Base-by-base conservation (phyloP, 345 rosid species). In the Reutealis trisperma region DNA sequence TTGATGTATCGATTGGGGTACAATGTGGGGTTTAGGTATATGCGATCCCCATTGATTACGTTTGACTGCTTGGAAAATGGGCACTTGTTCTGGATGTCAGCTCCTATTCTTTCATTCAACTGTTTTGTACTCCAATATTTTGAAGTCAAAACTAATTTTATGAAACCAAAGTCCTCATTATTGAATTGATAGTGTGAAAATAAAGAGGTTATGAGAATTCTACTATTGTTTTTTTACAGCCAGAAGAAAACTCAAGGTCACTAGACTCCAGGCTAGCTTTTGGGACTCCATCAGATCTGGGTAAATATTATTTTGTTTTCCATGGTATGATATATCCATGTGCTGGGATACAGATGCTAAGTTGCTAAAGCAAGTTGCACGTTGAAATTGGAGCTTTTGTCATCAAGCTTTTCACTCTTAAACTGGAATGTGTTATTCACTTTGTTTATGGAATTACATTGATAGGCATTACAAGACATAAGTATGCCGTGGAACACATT, bases 201-300 rank as follows among this genome's bases (percentile, higher is more conserved):
- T 73, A 14, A 16, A 63, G 52, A 9, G 15, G 27, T 76, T 59
- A 2, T 21, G 16, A 57, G 65, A 54, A 25, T 64, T 47, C 13
- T 7, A 44, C 54, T 51, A 3, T 16, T 73, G 37, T 54, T 37
- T 74, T 74, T 73, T 86, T 74, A 76, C 94, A 94, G 97, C 80
- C 55, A 89, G 76, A 67, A 87, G 88, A 83, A 88, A 83, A 82
- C 74, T 85, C 65, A 88, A 83, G 87, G 79, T 81, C 84, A 84
- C 85, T 47, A 86, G 80, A 9, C 84, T 90, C 81, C 88, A 83
- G 77, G 86, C 90, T n/a, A 84, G 83, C 70, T 90, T 94, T 83
- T 94, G 97, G 98, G 92, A 92, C 44, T 88, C 90, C 70, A 88
- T 94, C 47, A 87, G 86, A 91, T 85, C 93, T 47, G 96, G 96